Base-by-base conservation (phyloP, 257 asterid genomes). In the Leptodermis oblonga region DNA sequence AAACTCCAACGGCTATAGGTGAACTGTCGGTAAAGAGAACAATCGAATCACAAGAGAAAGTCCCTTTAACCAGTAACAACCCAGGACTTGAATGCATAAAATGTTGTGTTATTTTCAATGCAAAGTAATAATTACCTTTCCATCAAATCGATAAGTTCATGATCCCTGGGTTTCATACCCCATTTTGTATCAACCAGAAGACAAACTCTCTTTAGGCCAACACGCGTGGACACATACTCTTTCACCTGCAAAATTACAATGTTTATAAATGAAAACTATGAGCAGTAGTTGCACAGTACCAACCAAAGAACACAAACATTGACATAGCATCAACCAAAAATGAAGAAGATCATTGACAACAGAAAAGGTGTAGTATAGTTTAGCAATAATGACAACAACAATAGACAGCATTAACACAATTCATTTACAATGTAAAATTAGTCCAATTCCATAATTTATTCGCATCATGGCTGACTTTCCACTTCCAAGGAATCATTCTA, bases 91-190 rank as follows among this genome's bases (percentile, higher is more conserved):
- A 11, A 34, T 62, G 41, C 26, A 26, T 42, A n/a, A 33, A 58
- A 23, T 31, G 51, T 28, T 7, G 39, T 17, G 30, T 15, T 41
- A 43, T 15, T 11, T 18, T n/a, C 26, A 13, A 20, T 26, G 59
- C 62, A 52, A n/a, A 20, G 3, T 33, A 6, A 18, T 3, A n/a
- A 18, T 14, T 41, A 91, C 99, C 96, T 92, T 82, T 94, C 99
- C 99, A 94, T 87, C 87, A 94, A 77, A 71, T 87, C 88, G 73
- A 94, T 76, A 54, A 94, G 93, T 70, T 94, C 97, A 59, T 73
- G 84, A 84, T 94, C 99, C 85, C 88, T 82, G 71, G 96, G 92
- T 73, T 89, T 94, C 98, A 94, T 83, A 34, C 99, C 99, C 99
- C 99, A 94, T 81, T 94, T 91, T 74, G 99, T 83, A 86, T 91